A percentile compares a stretch with the other conserved stretches of the same genome.
These are phyloP conservation scores for Eucalyptus guilfoylei DNA, from an alignment of 345 rosid genomes.

Conservation along the genomic window DNA sequence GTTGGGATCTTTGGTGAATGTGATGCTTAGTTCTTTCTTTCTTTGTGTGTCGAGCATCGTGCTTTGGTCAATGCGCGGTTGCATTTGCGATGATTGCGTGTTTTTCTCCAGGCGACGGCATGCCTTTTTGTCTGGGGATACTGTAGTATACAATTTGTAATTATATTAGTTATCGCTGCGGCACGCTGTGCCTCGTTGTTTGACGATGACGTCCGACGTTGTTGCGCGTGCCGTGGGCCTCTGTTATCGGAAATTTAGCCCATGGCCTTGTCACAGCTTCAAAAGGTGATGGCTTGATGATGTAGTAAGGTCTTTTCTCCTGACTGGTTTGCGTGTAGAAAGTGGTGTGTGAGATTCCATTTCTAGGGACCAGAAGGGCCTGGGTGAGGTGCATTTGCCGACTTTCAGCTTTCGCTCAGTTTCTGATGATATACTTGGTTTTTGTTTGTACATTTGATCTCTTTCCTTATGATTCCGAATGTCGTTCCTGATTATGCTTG, in stretches of 20 bases:
- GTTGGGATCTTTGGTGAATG: neutral
- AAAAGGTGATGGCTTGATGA: neutral
- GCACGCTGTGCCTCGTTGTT: neutral
- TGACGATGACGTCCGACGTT: neutral
- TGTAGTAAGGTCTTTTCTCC: neutral
- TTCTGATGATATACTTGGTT: neutral
- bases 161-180: neutral
- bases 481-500: neutral
- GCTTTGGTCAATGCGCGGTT: neutral
- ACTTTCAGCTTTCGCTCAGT: neutral
- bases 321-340: neutral
- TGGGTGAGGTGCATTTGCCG: neutral
- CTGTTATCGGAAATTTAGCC: neutral
- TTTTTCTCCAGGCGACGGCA: neutral
- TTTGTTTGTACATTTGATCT: neutral
- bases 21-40: neutral
- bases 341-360: neutral
- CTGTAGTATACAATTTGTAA: neutral
- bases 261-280: neutral
- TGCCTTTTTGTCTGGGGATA: neutral
- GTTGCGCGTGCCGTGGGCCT: neutral
- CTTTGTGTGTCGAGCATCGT: neutral
- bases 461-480: neutral
- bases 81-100: neutral
- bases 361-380: neutral